These are phyloP conservation scores for Gloeophyllum trabeum DNA, from an alignment of 768 basidiomycete species.

Conservation along the genomic window DNA sequence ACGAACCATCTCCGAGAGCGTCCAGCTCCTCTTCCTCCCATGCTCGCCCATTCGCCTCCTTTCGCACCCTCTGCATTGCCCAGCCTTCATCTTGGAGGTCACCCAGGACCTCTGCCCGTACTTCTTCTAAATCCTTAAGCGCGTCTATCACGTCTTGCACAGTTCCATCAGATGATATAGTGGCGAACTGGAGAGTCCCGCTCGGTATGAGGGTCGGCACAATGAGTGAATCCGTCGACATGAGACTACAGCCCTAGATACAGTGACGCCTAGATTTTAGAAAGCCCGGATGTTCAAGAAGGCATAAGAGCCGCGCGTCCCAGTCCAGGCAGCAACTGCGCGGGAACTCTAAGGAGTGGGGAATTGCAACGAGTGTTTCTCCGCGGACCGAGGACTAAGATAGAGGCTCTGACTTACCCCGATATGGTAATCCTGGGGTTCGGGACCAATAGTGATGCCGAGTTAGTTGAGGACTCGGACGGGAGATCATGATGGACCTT, in stretches of 20 bases:
- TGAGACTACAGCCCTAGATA: constrained; percentile 9
- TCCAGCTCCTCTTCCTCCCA: constrained; percentile 71
- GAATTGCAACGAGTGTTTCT: no score
- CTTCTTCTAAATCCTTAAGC: constrained; percentile 34
- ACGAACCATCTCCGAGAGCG: constrained; percentile 48
- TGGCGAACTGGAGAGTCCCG: constrained; percentile 52
- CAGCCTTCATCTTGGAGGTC: constrained; percentile 48
- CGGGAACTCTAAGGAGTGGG: no score
- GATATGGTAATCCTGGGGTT: no score
- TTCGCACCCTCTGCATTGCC: constrained; percentile 57
- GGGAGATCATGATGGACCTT: no score
- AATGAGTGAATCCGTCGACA: constrained; percentile 34
- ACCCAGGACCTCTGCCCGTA: constrained; percentile 43
- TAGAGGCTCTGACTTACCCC: no score
- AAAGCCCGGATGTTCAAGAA: not conserved
- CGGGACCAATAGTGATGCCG: no score
- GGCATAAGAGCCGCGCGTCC: not conserved
- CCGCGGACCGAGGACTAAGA: no score
- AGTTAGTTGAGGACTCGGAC: no score
- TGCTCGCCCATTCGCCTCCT: constrained; percentile 41
- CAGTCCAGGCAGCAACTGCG: no score
- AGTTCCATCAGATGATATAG: constrained; percentile 38
- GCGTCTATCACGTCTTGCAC: constrained; percentile 49
- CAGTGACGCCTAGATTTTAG: not conserved
- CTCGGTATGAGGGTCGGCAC: constrained; percentile 50